These are phyloP conservation scores for Backusella mclennaniae DNA, from an alignment of 192 early-diverging fungal genomes.

Conservation along the genomic window DNA sequence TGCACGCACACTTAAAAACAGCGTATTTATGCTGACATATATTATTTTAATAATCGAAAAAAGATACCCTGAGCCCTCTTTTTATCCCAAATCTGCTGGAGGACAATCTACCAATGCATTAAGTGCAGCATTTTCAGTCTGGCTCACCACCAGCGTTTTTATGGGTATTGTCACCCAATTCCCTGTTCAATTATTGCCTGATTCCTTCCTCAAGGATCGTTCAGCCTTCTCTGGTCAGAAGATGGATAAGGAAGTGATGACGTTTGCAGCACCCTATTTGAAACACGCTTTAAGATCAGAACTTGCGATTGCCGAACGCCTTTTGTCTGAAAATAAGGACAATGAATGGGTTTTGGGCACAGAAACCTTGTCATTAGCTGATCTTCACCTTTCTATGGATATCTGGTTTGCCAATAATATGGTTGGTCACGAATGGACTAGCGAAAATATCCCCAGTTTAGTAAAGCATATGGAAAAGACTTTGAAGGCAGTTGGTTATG, in stretches of 20 bases:
- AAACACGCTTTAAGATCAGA: conserved; percentile 12
- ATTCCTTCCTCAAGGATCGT: conserved; percentile 19
- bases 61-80: conserved; percentile 18
- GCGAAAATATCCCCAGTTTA: conserved; percentile 12
- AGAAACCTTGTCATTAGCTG: conserved; percentile 3
- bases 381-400: conserved; percentile 23
- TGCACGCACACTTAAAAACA: background rate
- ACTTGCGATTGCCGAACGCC: background rate
- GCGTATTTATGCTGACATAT: background rate
- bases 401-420: background rate
- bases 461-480: conserved; percentile 4
- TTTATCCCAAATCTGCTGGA: conserved; percentile 12
- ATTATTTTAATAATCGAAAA: background rate
- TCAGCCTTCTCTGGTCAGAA: conserved; percentile 3
- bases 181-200: background rate
- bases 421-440: background rate
- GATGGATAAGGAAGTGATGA: background rate
- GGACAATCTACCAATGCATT: conserved; percentile 8
- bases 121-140: background rate
- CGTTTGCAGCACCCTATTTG: background rate
- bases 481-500: background rate
- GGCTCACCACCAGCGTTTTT: conserved; percentile 13
- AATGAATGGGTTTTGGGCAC: conserved; percentile 27
- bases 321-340: background rate
- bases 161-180: conserved; percentile 12